A percentile compares a stretch with the other conserved stretches of the same genome.
phyloP scores from a whole-genome alignment of 1,139 yeast species.

The Geotrichum carabidarum region DNA sequence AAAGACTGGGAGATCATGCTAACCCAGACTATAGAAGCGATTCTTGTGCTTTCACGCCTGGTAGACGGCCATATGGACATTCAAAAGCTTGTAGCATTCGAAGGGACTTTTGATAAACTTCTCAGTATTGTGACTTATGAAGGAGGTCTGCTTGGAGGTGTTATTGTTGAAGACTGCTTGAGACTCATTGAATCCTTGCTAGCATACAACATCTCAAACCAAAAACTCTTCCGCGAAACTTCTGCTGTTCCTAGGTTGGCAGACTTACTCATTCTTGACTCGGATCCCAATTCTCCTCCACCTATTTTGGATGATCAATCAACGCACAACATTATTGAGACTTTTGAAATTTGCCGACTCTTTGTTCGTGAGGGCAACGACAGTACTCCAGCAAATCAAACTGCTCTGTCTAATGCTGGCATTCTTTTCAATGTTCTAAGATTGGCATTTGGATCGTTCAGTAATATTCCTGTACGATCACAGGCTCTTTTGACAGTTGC shows the following conservation, averaged over 20 bases:
- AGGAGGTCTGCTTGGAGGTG: constrained; percentile 88
- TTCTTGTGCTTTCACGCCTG: constrained; percentile 73
- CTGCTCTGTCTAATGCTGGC: constrained; percentile 55
- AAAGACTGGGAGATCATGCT: constrained; percentile 15
- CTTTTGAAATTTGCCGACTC: constrained; percentile 66
- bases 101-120: constrained; percentile 78
- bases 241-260: constrained; percentile 67
- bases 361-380: constrained; percentile 75
- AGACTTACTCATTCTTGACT: constrained; percentile 43
- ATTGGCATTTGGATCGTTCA: constrained; percentile 57
- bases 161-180: constrained; percentile 84
- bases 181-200: constrained; percentile 67
- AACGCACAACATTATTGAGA: constrained; percentile 56
- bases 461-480: constrained; percentile 61
- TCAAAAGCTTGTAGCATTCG: constrained; percentile 91
- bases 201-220: constrained; percentile 83
- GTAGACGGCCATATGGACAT: constrained; percentile 80
- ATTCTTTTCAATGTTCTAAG: constrained; percentile 61
- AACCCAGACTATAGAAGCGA: constrained; percentile 44
- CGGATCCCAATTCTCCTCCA: constrained; percentile 30
- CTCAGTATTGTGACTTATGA: constrained; percentile 76
- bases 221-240: constrained; percentile 80
- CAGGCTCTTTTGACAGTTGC: constrained; percentile 70
- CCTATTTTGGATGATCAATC: constrained; percentile 56
- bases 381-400: constrained; percentile 57